A percentile compares a stretch with the other conserved stretches of the same genome.
Conservation (phyloP, 1,284 basidiomycete species). For the Sporisorium sorghi region DNA sequence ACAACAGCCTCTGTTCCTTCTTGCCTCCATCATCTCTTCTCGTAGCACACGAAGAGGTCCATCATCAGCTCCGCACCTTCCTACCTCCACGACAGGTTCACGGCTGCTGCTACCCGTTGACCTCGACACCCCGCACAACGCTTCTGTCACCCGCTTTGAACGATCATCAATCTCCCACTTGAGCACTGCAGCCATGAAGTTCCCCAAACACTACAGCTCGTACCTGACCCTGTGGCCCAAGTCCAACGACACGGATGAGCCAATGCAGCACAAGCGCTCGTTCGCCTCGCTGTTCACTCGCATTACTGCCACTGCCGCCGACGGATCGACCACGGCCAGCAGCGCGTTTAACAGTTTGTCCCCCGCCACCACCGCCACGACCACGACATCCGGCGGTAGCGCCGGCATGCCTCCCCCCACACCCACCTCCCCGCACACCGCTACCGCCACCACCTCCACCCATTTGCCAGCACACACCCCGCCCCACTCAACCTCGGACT, state of each 20-base stretch:
- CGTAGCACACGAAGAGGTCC: too few species aligned
- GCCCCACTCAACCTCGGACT: slow-evolving; percentile 19
- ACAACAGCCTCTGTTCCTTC: too few species aligned
- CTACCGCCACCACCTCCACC: background rate
- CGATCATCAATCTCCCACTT: too few species aligned
- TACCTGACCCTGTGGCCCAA: background rate
- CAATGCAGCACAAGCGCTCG: background rate
- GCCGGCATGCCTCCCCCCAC: too few species aligned
- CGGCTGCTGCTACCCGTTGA: too few species aligned
- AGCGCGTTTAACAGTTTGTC: background rate
- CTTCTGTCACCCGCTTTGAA: too few species aligned
- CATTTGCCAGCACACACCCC: slow-evolving; percentile 1
- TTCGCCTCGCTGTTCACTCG: background rate
- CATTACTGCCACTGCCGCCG: too few species aligned
- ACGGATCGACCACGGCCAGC: background rate
- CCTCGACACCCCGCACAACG: too few species aligned
- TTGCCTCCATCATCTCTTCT: too few species aligned
- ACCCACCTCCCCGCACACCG: too few species aligned
- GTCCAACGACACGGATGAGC: background rate
- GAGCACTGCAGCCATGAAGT: background rate
- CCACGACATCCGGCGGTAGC: background rate
- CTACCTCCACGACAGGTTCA: too few species aligned
- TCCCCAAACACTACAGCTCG: slow-evolving; percentile 9
- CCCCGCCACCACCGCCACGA: background rate
- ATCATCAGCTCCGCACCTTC: too few species aligned